Evolutionary conservation across 2,329 filamentous ascomycete genomes (phyloP).

Genomic region (Colletotrichum tofieldiae): DNA sequence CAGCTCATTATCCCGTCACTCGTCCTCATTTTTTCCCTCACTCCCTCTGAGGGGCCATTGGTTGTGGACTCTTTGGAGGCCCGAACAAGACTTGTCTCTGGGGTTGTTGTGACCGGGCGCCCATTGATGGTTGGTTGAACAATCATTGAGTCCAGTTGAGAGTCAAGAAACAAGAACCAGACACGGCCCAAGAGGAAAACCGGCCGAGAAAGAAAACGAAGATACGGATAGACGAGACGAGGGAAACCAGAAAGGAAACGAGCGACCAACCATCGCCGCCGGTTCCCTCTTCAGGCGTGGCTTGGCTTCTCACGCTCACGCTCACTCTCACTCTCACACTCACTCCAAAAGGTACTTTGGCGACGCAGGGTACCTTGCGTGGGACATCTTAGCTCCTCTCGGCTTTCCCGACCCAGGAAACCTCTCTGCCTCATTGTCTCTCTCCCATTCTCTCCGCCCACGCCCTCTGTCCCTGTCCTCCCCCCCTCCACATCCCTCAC

Average conservation of each 20-base stretch:
- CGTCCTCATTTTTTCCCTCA: not conserved
- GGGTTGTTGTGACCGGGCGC: not conserved
- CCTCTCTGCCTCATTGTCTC: not conserved
- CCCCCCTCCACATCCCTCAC: not conserved
- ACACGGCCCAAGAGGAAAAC: not conserved
- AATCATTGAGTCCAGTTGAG: not conserved
- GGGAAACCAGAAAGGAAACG: not conserved
- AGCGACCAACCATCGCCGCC: not conserved
- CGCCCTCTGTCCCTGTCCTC: not conserved
- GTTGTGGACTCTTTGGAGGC: not conserved
- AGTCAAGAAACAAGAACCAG: not conserved
- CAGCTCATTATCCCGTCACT: conserved; percentile 2
- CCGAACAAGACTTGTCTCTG: not conserved
- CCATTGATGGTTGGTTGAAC: not conserved
- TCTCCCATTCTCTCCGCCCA: not conserved
- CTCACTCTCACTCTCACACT: not conserved
- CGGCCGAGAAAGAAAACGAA: not conserved
- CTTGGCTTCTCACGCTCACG: not conserved
- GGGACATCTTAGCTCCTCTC: conserved; percentile 16
- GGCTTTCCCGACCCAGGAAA: conserved; percentile 36
- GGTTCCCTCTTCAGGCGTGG: conserved; percentile 17
- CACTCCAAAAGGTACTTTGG: not conserved
- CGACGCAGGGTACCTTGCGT: not conserved
- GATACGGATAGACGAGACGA: not conserved
- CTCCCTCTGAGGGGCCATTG: not conserved